Conservation (phyloP, 2,329 filamentous ascomycete genomes). For the Exophiala sideris region DNA sequence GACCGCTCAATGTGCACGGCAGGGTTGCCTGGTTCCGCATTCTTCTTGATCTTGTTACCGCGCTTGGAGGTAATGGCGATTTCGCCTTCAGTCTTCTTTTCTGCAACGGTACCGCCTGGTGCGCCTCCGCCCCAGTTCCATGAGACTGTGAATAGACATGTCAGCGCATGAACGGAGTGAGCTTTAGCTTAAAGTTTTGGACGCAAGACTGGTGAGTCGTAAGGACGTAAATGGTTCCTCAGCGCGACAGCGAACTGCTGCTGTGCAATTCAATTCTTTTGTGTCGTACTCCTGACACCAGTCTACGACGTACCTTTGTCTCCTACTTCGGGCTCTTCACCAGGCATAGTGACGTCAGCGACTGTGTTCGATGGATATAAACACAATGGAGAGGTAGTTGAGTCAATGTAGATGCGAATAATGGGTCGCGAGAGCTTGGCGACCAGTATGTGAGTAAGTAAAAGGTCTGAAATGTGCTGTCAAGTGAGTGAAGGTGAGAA, state of each 20-base stretch:
- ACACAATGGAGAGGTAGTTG: background rate
- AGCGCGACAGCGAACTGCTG: too few relatives aligned
- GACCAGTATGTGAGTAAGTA: conserved; percentile 9
- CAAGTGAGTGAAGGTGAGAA: conserved; percentile 1
- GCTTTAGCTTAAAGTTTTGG: too few relatives aligned
- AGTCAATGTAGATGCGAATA: background rate
- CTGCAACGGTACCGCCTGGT: conserved; percentile 57
- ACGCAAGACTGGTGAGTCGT: too few relatives aligned
- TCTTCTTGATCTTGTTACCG: conserved; percentile 64
- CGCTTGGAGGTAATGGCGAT: conserved; percentile 59
- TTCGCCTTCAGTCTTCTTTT: conserved; percentile 57
- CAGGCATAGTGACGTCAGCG: conserved; percentile 40
- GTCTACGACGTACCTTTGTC: conserved; percentile 45
- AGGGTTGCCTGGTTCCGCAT: conserved; percentile 58
- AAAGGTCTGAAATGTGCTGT: background rate
- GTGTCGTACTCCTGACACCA: background rate
- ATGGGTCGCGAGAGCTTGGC: conserved; percentile 20
- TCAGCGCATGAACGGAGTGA: background rate
- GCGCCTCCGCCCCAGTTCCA: conserved; percentile 59
- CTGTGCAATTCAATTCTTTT: background rate
- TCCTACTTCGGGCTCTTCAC: conserved; percentile 49
- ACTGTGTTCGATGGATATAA: background rate
- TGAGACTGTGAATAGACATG: conserved; percentile 48
- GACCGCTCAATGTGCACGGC: conserved; percentile 58
- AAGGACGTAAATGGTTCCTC: too few relatives aligned